Evolutionary conservation across 208 protist genomes (phyloP), one percentile per base, ranked within the genome.

Genomic region (Crithidia acanthocephali): DNA sequence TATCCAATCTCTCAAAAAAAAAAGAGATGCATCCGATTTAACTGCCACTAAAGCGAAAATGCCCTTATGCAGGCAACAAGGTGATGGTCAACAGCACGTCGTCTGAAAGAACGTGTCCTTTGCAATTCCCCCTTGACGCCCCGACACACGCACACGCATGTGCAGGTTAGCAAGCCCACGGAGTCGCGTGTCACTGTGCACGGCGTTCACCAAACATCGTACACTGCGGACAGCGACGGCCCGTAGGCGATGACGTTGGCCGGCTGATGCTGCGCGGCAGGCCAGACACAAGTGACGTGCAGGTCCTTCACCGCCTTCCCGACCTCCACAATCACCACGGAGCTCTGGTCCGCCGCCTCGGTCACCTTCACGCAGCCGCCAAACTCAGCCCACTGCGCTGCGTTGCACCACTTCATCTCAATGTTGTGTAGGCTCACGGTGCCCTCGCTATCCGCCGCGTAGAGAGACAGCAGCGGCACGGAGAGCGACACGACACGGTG

Each of bases 351-450:
- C 11, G 77, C 69, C n/a, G 81, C 68, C 30, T 72, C 64, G 13
- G 35, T 68, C 13, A 88, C 63, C 20, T 70, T 61, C 53, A 83
- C 33, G 20, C 56, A 71, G 59, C 77, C 82, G 27, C 62, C 72
- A 47, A 74, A 65, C 59, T 71, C 37, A 28, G 57, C 28, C 72
- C 83, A 81, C 58, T 63, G 42, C 62, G 66, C 72, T 2, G 60
- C 55, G 57, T 79, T 72, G n/a, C 80, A 79, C 87, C 90, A 95
- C 57, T 32, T 33, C 90, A 92, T 92, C 40, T 86, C 81, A 13
- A 89, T 66, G 65, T 87, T 95, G 81, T 92, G 87, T 15, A 95
- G 72, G 18, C 83, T 72, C 28, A 95, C 40, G 6, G 82, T 86
- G 11, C 90, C 90, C 53, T 91, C 79, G 47, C 60, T 65, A 58